phyloP scores from a whole-genome alignment of 345 rosid species.

The Trapa bicornis region DNA sequence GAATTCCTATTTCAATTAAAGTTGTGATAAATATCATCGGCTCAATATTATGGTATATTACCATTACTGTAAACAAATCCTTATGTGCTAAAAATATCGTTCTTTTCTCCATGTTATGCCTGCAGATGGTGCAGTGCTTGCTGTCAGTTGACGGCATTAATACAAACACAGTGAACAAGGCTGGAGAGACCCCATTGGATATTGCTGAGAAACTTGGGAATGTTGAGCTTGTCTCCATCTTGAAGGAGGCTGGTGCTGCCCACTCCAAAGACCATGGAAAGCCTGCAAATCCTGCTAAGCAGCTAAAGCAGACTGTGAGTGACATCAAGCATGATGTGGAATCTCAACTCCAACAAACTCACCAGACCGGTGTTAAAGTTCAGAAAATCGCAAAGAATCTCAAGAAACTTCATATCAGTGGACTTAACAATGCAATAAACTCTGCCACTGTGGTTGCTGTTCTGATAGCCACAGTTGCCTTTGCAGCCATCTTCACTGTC shows the following conservation, averaged over 20 bases:
- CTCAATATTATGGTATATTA: background rate
- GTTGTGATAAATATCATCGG: background rate
- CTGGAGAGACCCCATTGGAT: slow-evolving; percentile 83
- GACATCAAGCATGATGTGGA: slow-evolving; percentile 93
- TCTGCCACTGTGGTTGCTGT: slow-evolving; percentile 91
- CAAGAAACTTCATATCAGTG: slow-evolving; percentile 91
- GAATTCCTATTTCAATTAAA: background rate
- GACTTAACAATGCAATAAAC: slow-evolving; percentile 95
- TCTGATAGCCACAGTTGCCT: slow-evolving; percentile 94
- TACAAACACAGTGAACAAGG: slow-evolving; percentile 61
- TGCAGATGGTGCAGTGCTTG: slow-evolving; percentile 71
- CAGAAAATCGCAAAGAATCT: slow-evolving; percentile 82
- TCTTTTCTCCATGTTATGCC: slow-evolving; percentile 8
- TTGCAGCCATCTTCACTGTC: slow-evolving; percentile 95
- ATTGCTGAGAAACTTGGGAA: slow-evolving; percentile 62
- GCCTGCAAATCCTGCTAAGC: slow-evolving; percentile 76
- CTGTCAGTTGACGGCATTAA: slow-evolving; percentile 53
- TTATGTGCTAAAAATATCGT: background rate
- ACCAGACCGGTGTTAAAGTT: slow-evolving; percentile 78
- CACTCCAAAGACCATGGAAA: slow-evolving; percentile 66
- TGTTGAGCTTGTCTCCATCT: slow-evolving; percentile 35
- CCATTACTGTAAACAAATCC: background rate
- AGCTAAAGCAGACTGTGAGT: slow-evolving; percentile 95
- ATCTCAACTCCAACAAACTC: slow-evolving; percentile 93
- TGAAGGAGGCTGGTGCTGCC: slow-evolving; percentile 73